phyloP scores from a whole-genome alignment of 1,284 basidiomycete species.

The Inonotus hispidus region DNA sequence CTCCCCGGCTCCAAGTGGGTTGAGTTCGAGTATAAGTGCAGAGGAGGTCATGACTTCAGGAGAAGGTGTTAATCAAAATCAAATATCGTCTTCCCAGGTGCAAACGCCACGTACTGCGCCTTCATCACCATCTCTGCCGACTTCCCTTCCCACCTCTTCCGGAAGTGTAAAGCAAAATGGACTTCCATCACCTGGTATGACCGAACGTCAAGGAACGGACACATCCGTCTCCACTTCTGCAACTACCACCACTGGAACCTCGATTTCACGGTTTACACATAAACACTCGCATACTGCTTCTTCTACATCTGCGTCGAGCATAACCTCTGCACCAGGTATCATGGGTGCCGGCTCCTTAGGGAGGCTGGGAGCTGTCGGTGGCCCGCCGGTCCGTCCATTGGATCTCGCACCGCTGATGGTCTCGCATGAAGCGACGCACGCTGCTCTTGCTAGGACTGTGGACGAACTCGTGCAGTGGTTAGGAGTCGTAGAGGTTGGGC shows the following conservation, averaged over 20 bases:
- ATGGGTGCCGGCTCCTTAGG: neutral
- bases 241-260: neutral
- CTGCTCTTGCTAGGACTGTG: constrained; percentile 69
- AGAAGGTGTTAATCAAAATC: neutral
- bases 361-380: constrained; percentile 8
- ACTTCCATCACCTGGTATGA: neutral
- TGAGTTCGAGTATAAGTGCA: constrained; percentile 30
- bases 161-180: neutral
- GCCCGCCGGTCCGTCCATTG: constrained; percentile 53
- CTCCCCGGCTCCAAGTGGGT: constrained; percentile 36
- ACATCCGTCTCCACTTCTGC: constrained; percentile 4
- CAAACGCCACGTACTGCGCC: neutral
- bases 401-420: constrained; percentile 62
- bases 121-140: neutral
- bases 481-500: constrained; percentile 65
- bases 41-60: neutral
- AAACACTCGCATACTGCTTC: constrained; percentile 4
- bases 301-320: constrained; percentile 6
- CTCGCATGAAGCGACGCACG: constrained; percentile 59
- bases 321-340: constrained; percentile 10
- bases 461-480: constrained; percentile 82
- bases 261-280: neutral
- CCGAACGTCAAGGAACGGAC: constrained; percentile 12
- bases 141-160: neutral
- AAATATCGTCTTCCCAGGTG: neutral